Evolutionary conservation across 352 stramenopile species (phyloP), one percentile per base, ranked within the genome.

Genomic region (Phytophthora syringae): DNA sequence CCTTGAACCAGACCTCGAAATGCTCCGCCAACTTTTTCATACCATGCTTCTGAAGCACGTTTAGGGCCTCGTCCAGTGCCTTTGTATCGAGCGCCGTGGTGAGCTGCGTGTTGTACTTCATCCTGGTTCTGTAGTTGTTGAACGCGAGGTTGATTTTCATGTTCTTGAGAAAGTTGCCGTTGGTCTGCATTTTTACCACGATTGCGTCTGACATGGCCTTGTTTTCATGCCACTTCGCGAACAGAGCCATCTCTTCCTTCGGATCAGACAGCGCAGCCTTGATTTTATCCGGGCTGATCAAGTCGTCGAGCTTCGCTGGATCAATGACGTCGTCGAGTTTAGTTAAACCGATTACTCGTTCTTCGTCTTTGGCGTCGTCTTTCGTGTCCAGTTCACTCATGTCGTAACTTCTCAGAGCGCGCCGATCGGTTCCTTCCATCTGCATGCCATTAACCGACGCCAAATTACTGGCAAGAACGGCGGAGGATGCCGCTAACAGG

Each of bases 241-340:
- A 60, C 24, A 67, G 43, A 1, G 43, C 13, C 36, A 32, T 20
- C 45, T 39, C 21, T 0, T 36, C 36, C 40, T 57, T 42, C 3
- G 36, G 1, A 25, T 52, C 28, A 1, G 5, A 18, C 16, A 66
- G 47, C 1, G 28, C 49, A n/a, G 5, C n/a, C 10, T 34, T n/a
- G 18, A 66, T 56, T 21, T 60, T 57, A 13, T 45, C 34, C 5
- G 40, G 20, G 3, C 27, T 20, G n/a, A 60, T 16, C n/a, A 63
- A 25, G 7, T 63, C 45, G 27, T 55, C 42, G 21, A 63, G 28
- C 16, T 48, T 39, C 13, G 10, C 6, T 15, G n/a, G 9, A n/a
- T 62, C 54, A 5, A 43, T 43, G 11, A 43, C 36, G 7, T 43
- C 34, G 36, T 42, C 36, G 15, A 42, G 36, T 2, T 42, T 43